Evolutionary conservation across 208 protist species (phyloP), one percentile per base, ranked within the genome.

Genomic region (Vickermania spadyakhi): DNA sequence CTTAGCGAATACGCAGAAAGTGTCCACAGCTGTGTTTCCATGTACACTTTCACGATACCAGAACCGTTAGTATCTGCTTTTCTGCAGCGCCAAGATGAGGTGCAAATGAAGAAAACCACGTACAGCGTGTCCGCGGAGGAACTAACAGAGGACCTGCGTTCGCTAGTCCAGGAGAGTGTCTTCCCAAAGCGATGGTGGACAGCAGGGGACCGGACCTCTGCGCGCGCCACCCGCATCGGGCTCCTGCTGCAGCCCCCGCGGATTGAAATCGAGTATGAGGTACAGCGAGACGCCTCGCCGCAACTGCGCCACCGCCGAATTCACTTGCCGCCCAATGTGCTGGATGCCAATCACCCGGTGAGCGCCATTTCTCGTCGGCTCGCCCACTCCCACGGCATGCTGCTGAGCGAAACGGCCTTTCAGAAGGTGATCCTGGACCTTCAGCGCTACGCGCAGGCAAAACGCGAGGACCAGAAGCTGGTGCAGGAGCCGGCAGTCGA

Each of bases 141-240:
- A 27, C 69, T 94, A 0, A 28, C 57, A 2, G 2, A n/a, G 18
- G 62, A 72, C 36, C 52, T 94, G 4, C 69, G 80, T 23, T 58
- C 56, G 18, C 77, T 81, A 3, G 31, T 94, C 31, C 54, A 90
- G 7, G 68, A 64, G 18, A 58, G 69, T 3, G 54, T 92, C 14
- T 66, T 77, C 13, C 77, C 81, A 13, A 29, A 58, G 4, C 74
- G 66, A 28, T 94, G 88, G 88, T 94, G 84, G 80, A 45, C 41
- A 18, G 36, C 11, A n/a, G 36, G 7, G 36, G 18, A 45, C 11
- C 11, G 36, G 11, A 18, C 36, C 36, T n/a, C 11, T 18, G 36
- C 36, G 7, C 28, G 30, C 52, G 69, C 57, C 7, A 58, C 54
- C 0, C 66, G 57, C n/a, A 68, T 89, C 1, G 81, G 68, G n/a